Evolutionary conservation across 2,329 filamentous ascomycete species (phyloP), one percentile per base, ranked within the genome.

Genomic region (Westerdykella aurantiaca): DNA sequence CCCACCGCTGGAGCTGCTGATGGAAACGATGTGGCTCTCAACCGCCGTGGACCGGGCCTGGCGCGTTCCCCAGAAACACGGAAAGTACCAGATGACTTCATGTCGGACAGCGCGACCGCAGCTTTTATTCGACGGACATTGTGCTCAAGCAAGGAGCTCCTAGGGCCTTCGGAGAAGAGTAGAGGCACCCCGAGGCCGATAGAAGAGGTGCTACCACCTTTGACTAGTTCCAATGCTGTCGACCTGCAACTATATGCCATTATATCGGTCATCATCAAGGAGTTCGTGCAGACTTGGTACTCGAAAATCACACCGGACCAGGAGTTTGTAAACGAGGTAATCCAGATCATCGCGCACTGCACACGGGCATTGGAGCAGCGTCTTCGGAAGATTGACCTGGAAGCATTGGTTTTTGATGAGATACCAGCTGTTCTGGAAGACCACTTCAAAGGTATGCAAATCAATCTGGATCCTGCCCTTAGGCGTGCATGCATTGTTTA

Each of bases 241-340:
- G 93, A 98, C 67, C 72, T 94, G 44, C 86, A 98, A 69, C 78
- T 98, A 4, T 98, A 97, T 64, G 91, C 88, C 22, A 79, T 97
- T 47, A 82, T 98, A 48, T 86, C 93, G 41, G 85, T 97, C 46
- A 82, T 97, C 49, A 76, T 96, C 57, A 83, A 86, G 59, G 89
- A 96, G 52, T 95, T 89, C 64, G 86, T 98, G 31, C 84, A 93
- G 66, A 82, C 81, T 25, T 98, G 93, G 93, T 98, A 98, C 72
- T 77, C 76, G 52, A 91, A 85, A 66, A 93, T 98, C 66, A 96
- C 91, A 1, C 81, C 88, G 3, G 91, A 98, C 68, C 86, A 90
- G 63, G 77, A 81, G 11, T 94, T 98, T 62, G 83, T 93, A 47
- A 83, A 85, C 54, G 90, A 96, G 71, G 79, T 96, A 45, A 77